Evolutionary conservation across 257 asterid genomes (phyloP).

Genomic region (Fraxinus cuspidata): DNA sequence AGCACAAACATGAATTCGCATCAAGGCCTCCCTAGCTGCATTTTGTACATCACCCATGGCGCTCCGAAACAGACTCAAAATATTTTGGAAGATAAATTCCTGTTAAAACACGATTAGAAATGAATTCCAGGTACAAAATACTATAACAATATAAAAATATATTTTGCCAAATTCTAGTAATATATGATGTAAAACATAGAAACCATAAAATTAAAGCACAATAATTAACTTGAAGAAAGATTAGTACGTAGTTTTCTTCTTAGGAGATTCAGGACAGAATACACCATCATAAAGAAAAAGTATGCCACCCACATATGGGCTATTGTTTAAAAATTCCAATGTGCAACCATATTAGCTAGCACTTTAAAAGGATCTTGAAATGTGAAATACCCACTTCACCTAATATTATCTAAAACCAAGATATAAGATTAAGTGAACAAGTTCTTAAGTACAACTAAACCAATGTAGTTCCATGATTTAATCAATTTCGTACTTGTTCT

Average conservation of each 20-base stretch:
- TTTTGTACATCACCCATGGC: slow-evolving; percentile 59
- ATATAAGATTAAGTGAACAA: neutral
- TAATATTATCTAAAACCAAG: neutral
- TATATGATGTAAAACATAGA: neutral
- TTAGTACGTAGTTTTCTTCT: neutral
- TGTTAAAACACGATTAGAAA: slow-evolving; percentile 35
- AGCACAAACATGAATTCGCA: slow-evolving; percentile 66
- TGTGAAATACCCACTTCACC: neutral
- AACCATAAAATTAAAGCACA: slow-evolving; percentile 10
- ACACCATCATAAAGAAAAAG: neutral
- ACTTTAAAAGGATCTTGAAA: neutral
- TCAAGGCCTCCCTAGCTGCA: slow-evolving; percentile 69
- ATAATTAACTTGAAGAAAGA: neutral
- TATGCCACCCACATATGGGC: neutral
- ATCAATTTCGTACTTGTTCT: neutral
- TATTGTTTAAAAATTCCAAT: neutral
- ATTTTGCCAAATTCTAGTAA: neutral
- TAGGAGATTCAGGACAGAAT: neutral
- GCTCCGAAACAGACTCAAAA: slow-evolving; percentile 66
- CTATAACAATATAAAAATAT: neutral
- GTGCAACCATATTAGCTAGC: neutral
- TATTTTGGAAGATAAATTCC: slow-evolving; percentile 63
- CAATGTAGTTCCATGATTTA: neutral
- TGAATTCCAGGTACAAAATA: slow-evolving; percentile 12
- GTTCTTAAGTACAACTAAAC: neutral